A percentile compares a stretch with the other conserved stretches of the same genome.
These are phyloP conservation scores for Yarrowia yakushimensis DNA, from an alignment of 805 yeast species.

Conservation along the genomic window DNA sequence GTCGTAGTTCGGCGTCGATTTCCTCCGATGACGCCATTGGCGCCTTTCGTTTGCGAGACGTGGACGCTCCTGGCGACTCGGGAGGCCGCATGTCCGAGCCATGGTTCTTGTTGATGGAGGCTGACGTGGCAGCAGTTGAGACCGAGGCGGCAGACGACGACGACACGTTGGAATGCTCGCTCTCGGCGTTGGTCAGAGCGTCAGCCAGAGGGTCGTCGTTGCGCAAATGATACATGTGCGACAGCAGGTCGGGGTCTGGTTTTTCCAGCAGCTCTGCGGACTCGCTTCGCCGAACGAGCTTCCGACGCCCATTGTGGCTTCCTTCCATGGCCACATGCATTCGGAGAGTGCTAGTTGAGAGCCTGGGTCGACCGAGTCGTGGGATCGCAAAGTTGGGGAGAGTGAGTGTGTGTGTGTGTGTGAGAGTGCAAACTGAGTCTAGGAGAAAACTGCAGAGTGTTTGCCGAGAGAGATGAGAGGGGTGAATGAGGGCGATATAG, in stretches of 20 bases:
- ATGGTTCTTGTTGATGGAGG: too few relatives aligned
- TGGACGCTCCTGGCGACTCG: neutral
- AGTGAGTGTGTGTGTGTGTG: neutral
- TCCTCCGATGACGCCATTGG: conserved; percentile 27
- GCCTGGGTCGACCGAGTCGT: neutral
- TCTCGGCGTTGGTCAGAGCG: conserved; percentile 1
- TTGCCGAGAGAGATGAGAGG: neutral
- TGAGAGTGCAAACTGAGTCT: neutral
- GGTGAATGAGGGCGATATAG: neutral
- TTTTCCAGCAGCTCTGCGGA: conserved; percentile 16
- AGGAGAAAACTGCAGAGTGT: neutral
- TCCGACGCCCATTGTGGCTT: conserved; percentile 18
- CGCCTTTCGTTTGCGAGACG: conserved; percentile 17
- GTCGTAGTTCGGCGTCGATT: conserved; percentile 27
- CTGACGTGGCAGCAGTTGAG: neutral
- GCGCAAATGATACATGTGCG: conserved; percentile 13
- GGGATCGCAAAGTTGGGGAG: neutral
- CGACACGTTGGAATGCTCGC: conserved; percentile 10
- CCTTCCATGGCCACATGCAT: conserved; percentile 23
- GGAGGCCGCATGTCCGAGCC: conserved; percentile 14
- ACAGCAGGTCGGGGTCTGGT: neutral
- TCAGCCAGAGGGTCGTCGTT: conserved; percentile 6
- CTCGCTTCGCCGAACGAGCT: conserved; percentile 5
- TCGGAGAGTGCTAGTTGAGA: neutral
- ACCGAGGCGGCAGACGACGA: conserved; percentile 1